phyloP scores from a whole-genome alignment of 2,329 filamentous ascomycete species.

The Biscogniauxia marginata region DNA sequence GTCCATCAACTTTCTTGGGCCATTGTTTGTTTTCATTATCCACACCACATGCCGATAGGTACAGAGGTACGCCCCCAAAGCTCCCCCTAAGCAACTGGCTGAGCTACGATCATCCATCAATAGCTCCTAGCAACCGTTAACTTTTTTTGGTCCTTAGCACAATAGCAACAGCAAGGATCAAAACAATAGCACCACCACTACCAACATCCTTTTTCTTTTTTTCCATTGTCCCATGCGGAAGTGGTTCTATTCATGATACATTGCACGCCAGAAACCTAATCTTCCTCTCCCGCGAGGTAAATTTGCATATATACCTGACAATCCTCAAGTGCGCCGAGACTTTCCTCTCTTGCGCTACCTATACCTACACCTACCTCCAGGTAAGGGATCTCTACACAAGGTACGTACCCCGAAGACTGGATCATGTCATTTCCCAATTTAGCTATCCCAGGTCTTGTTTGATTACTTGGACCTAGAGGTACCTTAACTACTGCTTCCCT shows the following conservation, averaged over 20 bases:
- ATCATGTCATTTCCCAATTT: constrained; percentile 8
- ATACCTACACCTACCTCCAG: too few relatives aligned
- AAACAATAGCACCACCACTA: background rate
- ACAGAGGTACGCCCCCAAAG: background rate
- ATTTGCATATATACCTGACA: background rate
- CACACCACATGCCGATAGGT: background rate
- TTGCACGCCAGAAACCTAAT: background rate
- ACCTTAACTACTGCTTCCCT: background rate
- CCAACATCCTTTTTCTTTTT: background rate
- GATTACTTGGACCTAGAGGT: constrained; percentile 2
- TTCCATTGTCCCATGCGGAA: background rate
- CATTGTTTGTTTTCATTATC: background rate
- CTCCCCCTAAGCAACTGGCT: background rate
- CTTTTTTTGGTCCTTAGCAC: background rate
- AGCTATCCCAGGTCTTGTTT: constrained; percentile 2
- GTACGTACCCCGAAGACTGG: constrained; percentile 7
- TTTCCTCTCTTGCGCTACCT: background rate
- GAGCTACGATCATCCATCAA: background rate
- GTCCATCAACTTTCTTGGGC: background rate
- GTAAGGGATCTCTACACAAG: background rate
- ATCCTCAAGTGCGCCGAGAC: background rate
- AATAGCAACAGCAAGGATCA: background rate
- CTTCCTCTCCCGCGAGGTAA: background rate
- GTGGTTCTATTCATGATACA: background rate
- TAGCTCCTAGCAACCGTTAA: background rate